These are phyloP conservation scores for Ophiostoma sp. DNA, from an alignment of 2,329 filamentous ascomycete genomes.

Conservation along the genomic window DNA sequence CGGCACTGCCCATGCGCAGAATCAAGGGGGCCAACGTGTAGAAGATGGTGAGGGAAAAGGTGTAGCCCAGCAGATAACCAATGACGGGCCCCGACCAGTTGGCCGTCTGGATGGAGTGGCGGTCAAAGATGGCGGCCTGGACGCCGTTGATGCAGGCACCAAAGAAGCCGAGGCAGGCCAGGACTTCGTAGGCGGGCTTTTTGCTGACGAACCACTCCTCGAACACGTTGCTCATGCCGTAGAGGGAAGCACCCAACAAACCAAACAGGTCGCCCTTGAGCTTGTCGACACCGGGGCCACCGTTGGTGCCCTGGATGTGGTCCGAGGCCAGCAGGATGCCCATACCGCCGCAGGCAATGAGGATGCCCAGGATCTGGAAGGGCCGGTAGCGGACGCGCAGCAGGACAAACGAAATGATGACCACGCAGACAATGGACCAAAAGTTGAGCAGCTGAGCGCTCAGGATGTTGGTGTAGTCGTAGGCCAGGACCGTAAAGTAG, in stretches of 20 bases:
- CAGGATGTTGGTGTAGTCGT: slow-evolving; percentile 87
- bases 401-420: slow-evolving; percentile 77
- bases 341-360: slow-evolving; percentile 88
- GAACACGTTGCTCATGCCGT: slow-evolving; percentile 86
- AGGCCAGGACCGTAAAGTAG: slow-evolving; percentile 95
- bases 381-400: slow-evolving; percentile 86
- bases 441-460: slow-evolving; percentile 97
- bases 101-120: slow-evolving; percentile 64
- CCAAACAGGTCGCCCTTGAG: slow-evolving; percentile 93
- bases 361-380: slow-evolving; percentile 78
- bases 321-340: slow-evolving; percentile 84
- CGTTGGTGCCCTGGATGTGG: slow-evolving; percentile 75
- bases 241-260: slow-evolving; percentile 83
- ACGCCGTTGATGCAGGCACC: slow-evolving; percentile 88
- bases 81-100: slow-evolving; percentile 67
- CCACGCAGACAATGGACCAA: slow-evolving; percentile 94
- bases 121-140: slow-evolving; percentile 90
- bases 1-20: slow-evolving; percentile 84
- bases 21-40: slow-evolving; percentile 85
- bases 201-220: slow-evolving; percentile 93
- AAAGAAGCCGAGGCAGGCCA: slow-evolving; percentile 87
- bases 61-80: slow-evolving; percentile 89
- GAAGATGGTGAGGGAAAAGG: slow-evolving; percentile 77
- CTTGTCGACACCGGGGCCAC: slow-evolving; percentile 66
- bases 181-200: slow-evolving; percentile 85